Base-by-base conservation (phyloP, 768 basidiomycete species). In the Guyanaporus albipodus region DNA sequence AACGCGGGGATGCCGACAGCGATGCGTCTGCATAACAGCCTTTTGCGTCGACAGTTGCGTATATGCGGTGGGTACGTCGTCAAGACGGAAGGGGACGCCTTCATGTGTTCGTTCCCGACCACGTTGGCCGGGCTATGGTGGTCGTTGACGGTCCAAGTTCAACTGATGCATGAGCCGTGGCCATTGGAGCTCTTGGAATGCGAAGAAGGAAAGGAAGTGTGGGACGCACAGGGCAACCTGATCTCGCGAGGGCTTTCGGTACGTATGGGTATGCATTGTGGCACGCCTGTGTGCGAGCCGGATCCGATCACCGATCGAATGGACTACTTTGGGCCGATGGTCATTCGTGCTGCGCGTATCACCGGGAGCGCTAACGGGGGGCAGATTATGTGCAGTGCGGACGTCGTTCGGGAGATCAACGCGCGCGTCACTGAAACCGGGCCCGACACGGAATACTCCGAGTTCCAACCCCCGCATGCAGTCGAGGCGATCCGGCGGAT, bases 1-100 rank as follows among this genome's bases (percentile, higher is more conserved):
- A 97, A 97, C 58, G 80, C 87, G 0, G 93, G 94, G 4, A 99
- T 98, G 94, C 82, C 87, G 18, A 87, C 85, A 0, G 93, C 94
- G 4, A 94, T 96, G 76, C 81, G 83, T 22, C 67, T 92, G 55
- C 96, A 99, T 69, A 94, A 98, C 63, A 76, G 71, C 41, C 74
- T 97, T 19, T 75, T 98, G 37, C 83, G 96, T 18, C 78, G 94
- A 6, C 83, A 87, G 50, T 71, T 97, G 26, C 82, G 95, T 23
- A 74, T 87, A 33, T 94, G 93, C 58, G 93, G 93, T 23, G 96
- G 96, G 1, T 99, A 98, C 66, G 92, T 97, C 69, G 95, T 98
- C 60, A 99, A 99, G 70, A 99, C 96, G 10, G 96, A 99, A 83
- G 96, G 96, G 23, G 96, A 98, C 60, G 84, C 95, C 1, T 99